Conservation (phyloP, 2,329 filamentous ascomycete species). For the Aspergillus felis region DNA sequence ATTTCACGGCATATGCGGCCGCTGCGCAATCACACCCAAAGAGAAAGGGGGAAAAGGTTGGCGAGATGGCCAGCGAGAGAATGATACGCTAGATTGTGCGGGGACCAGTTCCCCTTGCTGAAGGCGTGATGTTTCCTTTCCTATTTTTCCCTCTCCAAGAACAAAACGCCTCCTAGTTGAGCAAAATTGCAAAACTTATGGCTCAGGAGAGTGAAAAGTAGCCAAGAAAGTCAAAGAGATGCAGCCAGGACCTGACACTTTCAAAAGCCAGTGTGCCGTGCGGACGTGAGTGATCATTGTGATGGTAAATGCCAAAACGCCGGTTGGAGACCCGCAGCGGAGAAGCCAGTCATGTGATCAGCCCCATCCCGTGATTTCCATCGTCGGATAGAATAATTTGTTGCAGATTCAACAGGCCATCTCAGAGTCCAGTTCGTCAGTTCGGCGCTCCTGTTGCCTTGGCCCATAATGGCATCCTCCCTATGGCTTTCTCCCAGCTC, state of each 20-base stretch:
- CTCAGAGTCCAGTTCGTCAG: conserved; percentile 3
- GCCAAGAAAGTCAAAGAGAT: neutral
- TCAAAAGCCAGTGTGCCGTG: neutral
- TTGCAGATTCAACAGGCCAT: neutral
- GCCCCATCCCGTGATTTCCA: neutral
- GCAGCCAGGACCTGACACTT: neutral
- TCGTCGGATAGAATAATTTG: neutral
- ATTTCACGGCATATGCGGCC: conserved; percentile 36
- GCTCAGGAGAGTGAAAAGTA: neutral
- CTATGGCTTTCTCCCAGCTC: conserved; percentile 22
- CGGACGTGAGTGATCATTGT: neutral
- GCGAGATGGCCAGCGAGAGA: neutral
- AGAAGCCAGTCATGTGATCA: neutral
- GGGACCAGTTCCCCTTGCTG: neutral
- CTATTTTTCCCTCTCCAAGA: neutral
- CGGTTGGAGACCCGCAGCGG: neutral
- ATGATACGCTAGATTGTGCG: neutral
- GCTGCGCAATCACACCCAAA: conserved; percentile 20
- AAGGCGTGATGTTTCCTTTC: neutral
- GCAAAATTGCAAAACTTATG: neutral
- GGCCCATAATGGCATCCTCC: conserved; percentile 30
- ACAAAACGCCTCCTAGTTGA: neutral
- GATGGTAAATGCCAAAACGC: neutral
- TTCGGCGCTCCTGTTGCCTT: conserved; percentile 6
- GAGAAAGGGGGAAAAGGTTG: neutral